phyloP scores from a whole-genome alignment of 495 filamentous ascomycete species.

The Aspergillus sparsus region DNA sequence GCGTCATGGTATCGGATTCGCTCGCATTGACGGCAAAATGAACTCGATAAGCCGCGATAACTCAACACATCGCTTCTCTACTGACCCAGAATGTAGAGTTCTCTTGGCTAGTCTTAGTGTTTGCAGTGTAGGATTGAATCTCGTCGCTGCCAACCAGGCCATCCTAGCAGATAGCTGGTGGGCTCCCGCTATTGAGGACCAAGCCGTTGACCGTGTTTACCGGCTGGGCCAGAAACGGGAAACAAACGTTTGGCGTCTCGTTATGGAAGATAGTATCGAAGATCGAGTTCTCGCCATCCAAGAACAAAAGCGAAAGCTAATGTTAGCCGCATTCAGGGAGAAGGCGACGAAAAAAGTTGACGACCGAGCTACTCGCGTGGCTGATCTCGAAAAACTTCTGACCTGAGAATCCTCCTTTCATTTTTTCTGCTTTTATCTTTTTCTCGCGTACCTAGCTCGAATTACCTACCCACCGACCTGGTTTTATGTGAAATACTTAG shows the following conservation, averaged over 20 bases:
- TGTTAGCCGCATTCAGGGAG: conserved; percentile 75
- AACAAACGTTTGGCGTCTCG: conserved; percentile 76
- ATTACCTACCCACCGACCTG: neutral
- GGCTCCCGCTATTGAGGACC: conserved; percentile 92
- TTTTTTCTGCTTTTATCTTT: conserved; percentile 3
- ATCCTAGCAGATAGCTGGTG: conserved; percentile 88
- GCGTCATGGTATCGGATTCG: conserved; percentile 61
- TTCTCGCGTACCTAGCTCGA: neutral
- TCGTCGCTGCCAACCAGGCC: conserved; percentile 85
- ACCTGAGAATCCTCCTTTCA: conserved; percentile 16
- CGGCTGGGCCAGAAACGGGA: conserved; percentile 79
- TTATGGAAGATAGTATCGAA: conserved; percentile 86
- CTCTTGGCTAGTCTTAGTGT: conserved; percentile 82
- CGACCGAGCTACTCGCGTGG: conserved; percentile 52
- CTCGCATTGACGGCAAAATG: conserved; percentile 86
- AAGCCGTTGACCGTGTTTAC: conserved; percentile 89
- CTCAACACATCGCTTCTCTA: conserved; percentile 65
- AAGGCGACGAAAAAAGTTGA: conserved; percentile 50
- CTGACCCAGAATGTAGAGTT: conserved; percentile 69
- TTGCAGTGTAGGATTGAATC: conserved; percentile 84
- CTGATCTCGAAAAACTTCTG: conserved; percentile 60
- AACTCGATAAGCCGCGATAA: conserved; percentile 63
- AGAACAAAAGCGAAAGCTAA: conserved; percentile 75
- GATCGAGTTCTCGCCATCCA: conserved; percentile 83
- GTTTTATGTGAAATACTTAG: neutral